Base-by-base conservation (phyloP, 2,329 filamentous ascomycete genomes). In the Verticillium longisporum region DNA sequence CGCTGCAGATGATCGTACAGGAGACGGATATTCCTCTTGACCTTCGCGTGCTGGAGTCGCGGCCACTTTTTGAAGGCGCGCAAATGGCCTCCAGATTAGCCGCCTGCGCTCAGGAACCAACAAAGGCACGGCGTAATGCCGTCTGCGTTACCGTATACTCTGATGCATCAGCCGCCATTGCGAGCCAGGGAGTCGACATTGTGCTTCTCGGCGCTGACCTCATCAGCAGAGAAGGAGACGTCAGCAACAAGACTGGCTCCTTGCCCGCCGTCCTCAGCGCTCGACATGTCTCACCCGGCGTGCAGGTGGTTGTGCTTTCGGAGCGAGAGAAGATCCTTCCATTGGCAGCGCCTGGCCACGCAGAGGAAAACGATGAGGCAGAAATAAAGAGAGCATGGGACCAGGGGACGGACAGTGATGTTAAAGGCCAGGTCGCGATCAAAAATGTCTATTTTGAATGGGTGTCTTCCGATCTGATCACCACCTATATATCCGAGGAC, bases 161-260 rank as follows among this genome's bases (percentile, higher is more conserved):
- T 0, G 86, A 89, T 68, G 83, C 84, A n/a, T 80, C 82, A 2
- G 78, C 82, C 4, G 84, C 82, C 0, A 69, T 83, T 10, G 83
- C 85, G 1, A 77, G 81, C 3, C 67, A 70, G 18, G 74, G 71
- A n/a, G 75, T 83, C 3, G 80, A 89, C 65, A 59, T 88, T 1
- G 73, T 90, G 1, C 72, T 91, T 3, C 74, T 91, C 1, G 87
- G 87, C 1, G 86, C 87, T 1, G 88, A 90, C 68, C 75, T 83
- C 4, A 85, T 91, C 60, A 81, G 82, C 13, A 69, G 74, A 0
- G 69, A 74, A 1, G 87, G 86, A 1, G 80, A 83, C 34, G 82
- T 89, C 18, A 85, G 81, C 70, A 90, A 90, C 72, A 90, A 90
- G 71, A 85, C 80, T 0, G 87, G 88, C 0, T 87, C 85, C 1